These are phyloP conservation scores for Suhomyces bokatorum DNA, from an alignment of 1,139 yeast species.

Conservation along the genomic window DNA sequence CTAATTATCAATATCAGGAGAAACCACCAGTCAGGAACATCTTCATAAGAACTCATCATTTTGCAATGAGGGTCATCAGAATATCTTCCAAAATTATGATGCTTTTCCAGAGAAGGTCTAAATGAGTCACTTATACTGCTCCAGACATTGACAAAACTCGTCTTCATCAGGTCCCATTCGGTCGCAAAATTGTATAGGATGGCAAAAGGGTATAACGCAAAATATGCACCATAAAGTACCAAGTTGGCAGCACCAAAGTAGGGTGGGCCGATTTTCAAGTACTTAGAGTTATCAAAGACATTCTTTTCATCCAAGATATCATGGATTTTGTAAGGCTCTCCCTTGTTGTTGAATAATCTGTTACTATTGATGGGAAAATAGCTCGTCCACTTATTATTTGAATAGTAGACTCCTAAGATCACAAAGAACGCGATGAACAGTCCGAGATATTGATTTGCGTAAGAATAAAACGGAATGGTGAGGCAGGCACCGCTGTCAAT, in stretches of 20 bases:
- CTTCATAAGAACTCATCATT: slow-evolving; percentile 56
- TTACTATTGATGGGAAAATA: slow-evolving; percentile 58
- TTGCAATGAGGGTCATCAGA: slow-evolving; percentile 54
- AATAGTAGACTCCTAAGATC: slow-evolving; percentile 48
- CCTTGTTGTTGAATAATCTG: slow-evolving; percentile 49
- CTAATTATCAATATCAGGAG: slow-evolving; percentile 48
- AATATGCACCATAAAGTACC: slow-evolving; percentile 57
- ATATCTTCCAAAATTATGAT: slow-evolving; percentile 19
- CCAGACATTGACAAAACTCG: slow-evolving; percentile 41
- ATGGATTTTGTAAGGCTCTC: slow-evolving; percentile 41
- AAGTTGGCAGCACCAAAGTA: slow-evolving; percentile 56
- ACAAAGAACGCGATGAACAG: slow-evolving; percentile 41
- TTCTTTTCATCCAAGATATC: slow-evolving; percentile 39
- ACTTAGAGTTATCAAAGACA: slow-evolving; percentile 41
- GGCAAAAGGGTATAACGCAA: slow-evolving; percentile 58
- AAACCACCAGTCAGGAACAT: slow-evolving; percentile 67
- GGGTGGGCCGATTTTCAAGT: slow-evolving; percentile 53
- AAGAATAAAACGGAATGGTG: slow-evolving; percentile 47
- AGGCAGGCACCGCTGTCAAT: slow-evolving; percentile 42
- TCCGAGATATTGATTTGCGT: slow-evolving; percentile 44
- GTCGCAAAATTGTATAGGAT: slow-evolving; percentile 47
- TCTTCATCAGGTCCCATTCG: slow-evolving; percentile 48
- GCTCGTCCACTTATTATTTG: slow-evolving; percentile 52
- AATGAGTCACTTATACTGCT: slow-evolving; percentile 32
- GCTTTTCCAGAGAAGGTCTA: slow-evolving; percentile 15